Conservation (phyloP, 768 basidiomycete species). For the Hortiboletus flavorubellus region DNA sequence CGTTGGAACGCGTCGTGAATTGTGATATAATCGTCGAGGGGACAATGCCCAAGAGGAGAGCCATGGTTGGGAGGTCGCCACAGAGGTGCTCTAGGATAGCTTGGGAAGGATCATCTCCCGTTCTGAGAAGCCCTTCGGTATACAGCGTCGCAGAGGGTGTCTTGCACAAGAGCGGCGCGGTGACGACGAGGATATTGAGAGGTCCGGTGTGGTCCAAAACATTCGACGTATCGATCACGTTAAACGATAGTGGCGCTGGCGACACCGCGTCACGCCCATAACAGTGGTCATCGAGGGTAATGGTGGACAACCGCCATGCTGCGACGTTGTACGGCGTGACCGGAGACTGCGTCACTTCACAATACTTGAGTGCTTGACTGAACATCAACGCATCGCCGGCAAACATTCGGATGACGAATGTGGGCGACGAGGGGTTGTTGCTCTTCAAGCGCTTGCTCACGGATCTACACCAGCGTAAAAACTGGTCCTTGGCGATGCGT, state of each 20-base stretch:
- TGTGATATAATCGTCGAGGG: slow-evolving; percentile 22
- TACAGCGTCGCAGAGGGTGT: slow-evolving; percentile 24
- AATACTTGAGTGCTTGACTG: slow-evolving; percentile 20
- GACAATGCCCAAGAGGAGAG: slow-evolving; percentile 24
- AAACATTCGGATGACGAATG: slow-evolving; percentile 28
- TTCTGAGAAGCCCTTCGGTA: slow-evolving; percentile 24
- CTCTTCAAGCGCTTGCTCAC: slow-evolving; percentile 12
- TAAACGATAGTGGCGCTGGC: slow-evolving; percentile 26
- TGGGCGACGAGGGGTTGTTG: slow-evolving; percentile 8
- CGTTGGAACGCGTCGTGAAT: slow-evolving; percentile 25
- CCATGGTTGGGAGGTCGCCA: slow-evolving; percentile 25
- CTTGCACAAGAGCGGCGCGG: slow-evolving; percentile 20
- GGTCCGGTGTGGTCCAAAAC: slow-evolving; percentile 25
- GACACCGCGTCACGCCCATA: slow-evolving; percentile 14
- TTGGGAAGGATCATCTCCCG: slow-evolving; percentile 10
- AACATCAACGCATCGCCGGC: slow-evolving; percentile 28
- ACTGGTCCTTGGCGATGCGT: slow-evolving; percentile 20
- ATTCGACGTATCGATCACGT: slow-evolving; percentile 33
- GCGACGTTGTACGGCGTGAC: slow-evolving; percentile 20
- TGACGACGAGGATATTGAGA: slow-evolving; percentile 25
- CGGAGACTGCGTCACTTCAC: slow-evolving; percentile 2
- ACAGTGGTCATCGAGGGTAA: slow-evolving; percentile 17
- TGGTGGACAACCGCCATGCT: slow-evolving; percentile 22
- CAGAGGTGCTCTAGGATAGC: slow-evolving; percentile 18
- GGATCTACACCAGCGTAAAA: slow-evolving; percentile 24